Conservation (phyloP, 2,329 filamentous ascomycete genomes). For the Trichoderma guizhouense region DNA sequence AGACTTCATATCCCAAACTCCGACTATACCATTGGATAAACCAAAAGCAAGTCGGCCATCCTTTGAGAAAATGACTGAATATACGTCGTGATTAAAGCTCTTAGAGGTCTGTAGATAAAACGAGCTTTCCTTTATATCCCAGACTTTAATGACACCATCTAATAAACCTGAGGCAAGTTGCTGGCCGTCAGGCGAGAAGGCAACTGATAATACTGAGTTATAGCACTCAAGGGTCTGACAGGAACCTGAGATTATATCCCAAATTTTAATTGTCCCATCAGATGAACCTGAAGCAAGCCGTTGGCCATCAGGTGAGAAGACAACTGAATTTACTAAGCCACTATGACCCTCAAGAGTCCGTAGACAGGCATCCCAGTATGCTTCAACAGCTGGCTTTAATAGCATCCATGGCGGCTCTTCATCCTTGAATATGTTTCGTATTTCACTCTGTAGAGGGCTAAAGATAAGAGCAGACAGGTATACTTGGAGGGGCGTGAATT, state of each 20-base stretch:
- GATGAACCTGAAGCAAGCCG: background rate
- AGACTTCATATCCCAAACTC: background rate
- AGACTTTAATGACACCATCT: background rate
- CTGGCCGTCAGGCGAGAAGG: background rate
- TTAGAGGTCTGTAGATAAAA: background rate
- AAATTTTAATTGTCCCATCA: background rate
- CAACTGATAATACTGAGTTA: background rate
- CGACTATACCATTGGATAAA: background rate
- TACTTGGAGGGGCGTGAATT: background rate
- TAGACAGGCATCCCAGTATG: background rate
- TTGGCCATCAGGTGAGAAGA: background rate
- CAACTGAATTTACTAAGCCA: background rate
- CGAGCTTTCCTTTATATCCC: background rate
- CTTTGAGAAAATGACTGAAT: background rate
- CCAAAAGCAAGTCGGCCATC: background rate
- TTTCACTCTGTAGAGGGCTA: background rate
- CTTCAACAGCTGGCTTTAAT: background rate
- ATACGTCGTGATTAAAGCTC: background rate
- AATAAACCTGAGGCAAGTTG: background rate
- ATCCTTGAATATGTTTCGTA: background rate
- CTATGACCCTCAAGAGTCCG: conserved; percentile 7
- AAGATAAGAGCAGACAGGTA: background rate
- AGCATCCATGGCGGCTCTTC: background rate
- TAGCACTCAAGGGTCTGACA: conserved; percentile 17
- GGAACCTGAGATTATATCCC: background rate